Conservation (phyloP, 805 yeast species). For the Yamadazyma takamatsuzukensis region DNA sequence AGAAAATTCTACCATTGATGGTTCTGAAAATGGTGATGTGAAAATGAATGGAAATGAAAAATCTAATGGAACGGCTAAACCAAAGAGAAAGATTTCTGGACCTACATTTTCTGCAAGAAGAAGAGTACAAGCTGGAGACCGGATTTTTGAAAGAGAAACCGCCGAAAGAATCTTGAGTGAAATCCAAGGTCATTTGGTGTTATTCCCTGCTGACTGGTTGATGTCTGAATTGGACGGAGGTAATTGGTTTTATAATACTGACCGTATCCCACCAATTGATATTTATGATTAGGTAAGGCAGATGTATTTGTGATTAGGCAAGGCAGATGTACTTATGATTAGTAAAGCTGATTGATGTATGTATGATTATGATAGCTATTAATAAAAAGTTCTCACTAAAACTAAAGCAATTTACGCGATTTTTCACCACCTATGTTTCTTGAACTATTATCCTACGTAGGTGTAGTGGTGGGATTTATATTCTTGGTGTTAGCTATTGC, state of each 20-base stretch:
- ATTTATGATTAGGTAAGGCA: conserved; percentile 69
- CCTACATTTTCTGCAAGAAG: conserved; percentile 17
- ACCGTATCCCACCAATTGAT: conserved; percentile 91
- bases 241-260: conserved; percentile 94
- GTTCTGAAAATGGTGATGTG: conserved; percentile 1
- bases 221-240: conserved; percentile 80
- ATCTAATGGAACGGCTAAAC: too few relatives aligned
- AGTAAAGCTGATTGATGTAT: too few relatives aligned
- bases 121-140: conserved; percentile 39
- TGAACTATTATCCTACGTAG: conserved; percentile 35
- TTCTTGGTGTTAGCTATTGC: conserved; percentile 58
- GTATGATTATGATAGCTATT: too few relatives aligned
- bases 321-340: too few relatives aligned
- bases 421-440: conserved; percentile 27
- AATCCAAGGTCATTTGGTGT: conserved; percentile 80
- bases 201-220: conserved; percentile 93
- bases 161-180: conserved; percentile 71
- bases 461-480: conserved; percentile 36
- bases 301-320: too few relatives aligned
- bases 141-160: conserved; percentile 66
- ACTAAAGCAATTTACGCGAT: not conserved
- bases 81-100: conserved; percentile 14
- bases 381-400: too few relatives aligned
- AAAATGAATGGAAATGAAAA: not conserved
- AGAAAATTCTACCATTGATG: not conserved